phyloP scores from a whole-genome alignment of 2,329 filamentous ascomycete genomes.

The Remersonia thermophila region DNA sequence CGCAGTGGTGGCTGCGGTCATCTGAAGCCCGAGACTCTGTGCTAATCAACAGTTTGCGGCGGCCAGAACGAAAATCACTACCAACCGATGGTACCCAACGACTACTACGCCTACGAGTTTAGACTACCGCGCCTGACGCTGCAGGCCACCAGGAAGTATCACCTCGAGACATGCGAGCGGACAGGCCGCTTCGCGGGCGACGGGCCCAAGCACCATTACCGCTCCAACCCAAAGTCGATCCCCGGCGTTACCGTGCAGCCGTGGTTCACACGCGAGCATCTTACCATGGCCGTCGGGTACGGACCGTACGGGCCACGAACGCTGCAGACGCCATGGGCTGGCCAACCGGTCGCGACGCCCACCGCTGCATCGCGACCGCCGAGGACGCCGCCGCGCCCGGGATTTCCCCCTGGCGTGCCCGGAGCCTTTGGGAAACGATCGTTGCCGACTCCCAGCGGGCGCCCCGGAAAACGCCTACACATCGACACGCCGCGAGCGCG shows the following conservation, averaged over 20 bases:
- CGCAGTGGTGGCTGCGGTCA: too few species aligned
- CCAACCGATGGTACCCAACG: conserved; percentile 23
- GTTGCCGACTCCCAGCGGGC: too few species aligned
- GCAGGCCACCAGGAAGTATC: conserved; percentile 5
- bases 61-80: conserved; percentile 17
- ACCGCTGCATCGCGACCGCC: too few species aligned
- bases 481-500: too few species aligned
- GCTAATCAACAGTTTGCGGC: neutral
- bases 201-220: conserved; percentile 7
- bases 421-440: too few species aligned
- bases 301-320: neutral
- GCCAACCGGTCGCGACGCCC: too few species aligned
- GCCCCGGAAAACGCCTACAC: too few species aligned
- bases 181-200: neutral
- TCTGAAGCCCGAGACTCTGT: too few species aligned
- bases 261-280: neutral
- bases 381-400: too few species aligned
- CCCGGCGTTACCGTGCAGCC: neutral
- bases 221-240: neutral
- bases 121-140: conserved; percentile 21
- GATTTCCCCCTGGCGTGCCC: too few species aligned
- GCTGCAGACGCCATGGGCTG: too few species aligned
- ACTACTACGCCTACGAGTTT: conserved; percentile 22
- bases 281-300: conserved; percentile 2
- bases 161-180: conserved; percentile 1